phyloP scores from a whole-genome alignment of 2,329 filamentous ascomycete species.

The Ophiostoma piceae region DNA sequence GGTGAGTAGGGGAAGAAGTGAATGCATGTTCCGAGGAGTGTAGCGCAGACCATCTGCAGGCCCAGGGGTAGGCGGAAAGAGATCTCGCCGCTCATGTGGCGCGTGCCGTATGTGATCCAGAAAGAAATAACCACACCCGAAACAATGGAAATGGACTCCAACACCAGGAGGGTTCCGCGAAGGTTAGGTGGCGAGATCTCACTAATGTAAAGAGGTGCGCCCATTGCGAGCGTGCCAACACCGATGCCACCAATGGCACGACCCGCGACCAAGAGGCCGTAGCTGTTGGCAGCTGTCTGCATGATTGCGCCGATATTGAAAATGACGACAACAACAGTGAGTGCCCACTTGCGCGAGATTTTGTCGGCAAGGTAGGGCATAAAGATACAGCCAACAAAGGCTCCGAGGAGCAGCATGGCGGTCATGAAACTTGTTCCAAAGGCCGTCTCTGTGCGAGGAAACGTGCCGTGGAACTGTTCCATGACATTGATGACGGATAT shows the following conservation, averaged over 20 bases:
- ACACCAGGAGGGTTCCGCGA: conserved; percentile 19
- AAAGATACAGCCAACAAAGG: conserved; percentile 36
- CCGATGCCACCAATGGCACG: conserved; percentile 33
- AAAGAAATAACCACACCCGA: conserved; percentile 42
- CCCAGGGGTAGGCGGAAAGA: conserved; percentile 15
- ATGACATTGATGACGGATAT: neutral
- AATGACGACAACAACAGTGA: conserved; percentile 37
- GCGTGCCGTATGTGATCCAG: conserved; percentile 40
- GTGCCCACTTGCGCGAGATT: conserved; percentile 41
- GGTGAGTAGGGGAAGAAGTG: conserved; percentile 21
- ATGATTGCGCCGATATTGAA: conserved; percentile 43
- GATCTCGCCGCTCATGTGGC: neutral
- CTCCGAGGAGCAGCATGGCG: conserved; percentile 40
- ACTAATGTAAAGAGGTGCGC: conserved; percentile 30
- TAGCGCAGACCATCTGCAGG: conserved; percentile 16
- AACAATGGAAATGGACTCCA: conserved; percentile 14
- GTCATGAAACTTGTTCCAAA: conserved; percentile 41
- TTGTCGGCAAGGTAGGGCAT: conserved; percentile 38
- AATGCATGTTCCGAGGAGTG: neutral
- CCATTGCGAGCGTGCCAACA: conserved; percentile 31
- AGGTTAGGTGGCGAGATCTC: conserved; percentile 24
- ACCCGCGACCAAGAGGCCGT: conserved; percentile 31
- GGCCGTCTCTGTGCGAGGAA: conserved; percentile 17
- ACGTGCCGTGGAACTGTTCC: neutral
- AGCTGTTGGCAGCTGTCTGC: conserved; percentile 32